Percentiles rank a stretch among this genome's conserved stretches.
These are phyloP conservation scores for Lecanicillium sp. DNA, from an alignment of 2,329 filamentous ascomycete species.

Conservation along the genomic window DNA sequence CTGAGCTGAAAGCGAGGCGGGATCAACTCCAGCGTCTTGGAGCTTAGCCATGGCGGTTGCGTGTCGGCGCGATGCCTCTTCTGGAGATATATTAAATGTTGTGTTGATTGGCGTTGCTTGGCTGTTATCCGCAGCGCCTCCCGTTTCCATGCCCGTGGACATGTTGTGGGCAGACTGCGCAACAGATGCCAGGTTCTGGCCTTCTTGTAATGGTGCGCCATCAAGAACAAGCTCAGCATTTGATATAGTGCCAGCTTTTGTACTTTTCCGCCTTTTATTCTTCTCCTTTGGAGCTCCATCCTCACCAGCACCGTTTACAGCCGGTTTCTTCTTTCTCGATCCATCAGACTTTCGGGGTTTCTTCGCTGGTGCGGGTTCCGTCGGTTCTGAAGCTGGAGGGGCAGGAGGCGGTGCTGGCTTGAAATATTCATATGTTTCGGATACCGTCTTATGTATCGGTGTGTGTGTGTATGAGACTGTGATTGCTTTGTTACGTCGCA, in stretches of 20 bases:
- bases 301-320: neutral
- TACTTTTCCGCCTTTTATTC: neutral
- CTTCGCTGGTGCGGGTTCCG: constrained; percentile 16
- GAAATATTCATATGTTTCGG: constrained; percentile 38
- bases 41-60: constrained; percentile 42
- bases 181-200: neutral
- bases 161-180: neutral
- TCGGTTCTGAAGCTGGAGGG: constrained; percentile 14
- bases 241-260: neutral
- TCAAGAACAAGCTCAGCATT: neutral
- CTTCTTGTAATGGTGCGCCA: too few species aligned
- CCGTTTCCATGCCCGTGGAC: neutral
- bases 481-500: constrained; percentile 37
- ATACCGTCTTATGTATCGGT: constrained; percentile 48
- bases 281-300: neutral
- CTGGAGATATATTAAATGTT: constrained; percentile 29
- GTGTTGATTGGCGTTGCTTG: neutral
- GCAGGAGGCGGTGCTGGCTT: constrained; percentile 32
- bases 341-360: constrained; percentile 19
- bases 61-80: constrained; percentile 41
- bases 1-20: constrained; percentile 41
- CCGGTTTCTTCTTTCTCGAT: constrained; percentile 4
- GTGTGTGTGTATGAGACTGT: constrained; percentile 49
- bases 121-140: neutral
- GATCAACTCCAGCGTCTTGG: constrained; percentile 39